These are phyloP conservation scores for grape (Vitis vinifera) DNA, from an alignment of 164 flowering plant genomes.

Conservation along the genomic window ASM3070453v1 NC_081818.1:28623001-28623500, in stretches of 20 bases:
- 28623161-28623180: neutral
- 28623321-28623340: neutral
- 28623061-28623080: too few species aligned
- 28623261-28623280: conserved; percentile 40
- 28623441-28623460: conserved; percentile 2
- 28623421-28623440: neutral
- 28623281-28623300: neutral
- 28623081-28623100: too few species aligned
- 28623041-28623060: too few species aligned
- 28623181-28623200: conserved; percentile 41
- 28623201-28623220: conserved; percentile 82
- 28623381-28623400: neutral
- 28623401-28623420: neutral
- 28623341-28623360: neutral
- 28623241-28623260: conserved; percentile 92
- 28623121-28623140: neutral
- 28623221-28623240: conserved; percentile 87
- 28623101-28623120: too few species aligned
- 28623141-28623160: neutral
- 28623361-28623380: neutral
- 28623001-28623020: neutral
- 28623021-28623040: too few species aligned
- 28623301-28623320: neutral
- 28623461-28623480: too few species aligned
- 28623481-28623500: neutral